phyloP scores from a whole-genome alignment of 371 early-diverging fungal species.

The Lichtheimia ramosa region DNA sequence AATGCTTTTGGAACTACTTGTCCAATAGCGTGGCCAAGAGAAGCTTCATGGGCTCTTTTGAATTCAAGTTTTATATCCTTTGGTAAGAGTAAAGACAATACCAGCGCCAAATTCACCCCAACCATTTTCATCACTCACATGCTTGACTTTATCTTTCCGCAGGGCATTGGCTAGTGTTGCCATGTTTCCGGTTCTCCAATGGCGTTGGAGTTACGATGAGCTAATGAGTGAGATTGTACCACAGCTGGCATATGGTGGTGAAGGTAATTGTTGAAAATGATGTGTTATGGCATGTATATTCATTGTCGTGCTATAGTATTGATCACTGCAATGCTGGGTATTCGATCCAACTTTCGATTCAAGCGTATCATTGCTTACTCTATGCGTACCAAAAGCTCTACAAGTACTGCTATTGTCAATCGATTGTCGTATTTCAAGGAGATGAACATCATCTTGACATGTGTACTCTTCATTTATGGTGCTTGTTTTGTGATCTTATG shows the following conservation, averaged over 20 bases:
- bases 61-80: constrained; percentile 35
- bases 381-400: neutral
- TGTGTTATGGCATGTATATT: no score
- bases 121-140: neutral
- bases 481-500: constrained; percentile 31
- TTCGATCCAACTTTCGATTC: constrained; percentile 45
- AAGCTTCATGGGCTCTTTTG: constrained; percentile 35
- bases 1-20: constrained; percentile 38
- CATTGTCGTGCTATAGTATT: constrained; percentile 20
- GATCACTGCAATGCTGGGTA: constrained; percentile 31
- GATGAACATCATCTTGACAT: constrained; percentile 43
- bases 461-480: constrained; percentile 29
- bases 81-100: constrained; percentile 19
- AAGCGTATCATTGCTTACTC: constrained; percentile 9
- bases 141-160: neutral
- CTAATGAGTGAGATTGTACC: constrained; percentile 37
- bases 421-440: constrained; percentile 48
- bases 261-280: constrained; percentile 24
- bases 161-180: constrained; percentile 44
- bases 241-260: constrained; percentile 41
- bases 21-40: constrained; percentile 26
- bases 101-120: neutral
- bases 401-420: constrained; percentile 4
- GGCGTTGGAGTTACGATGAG: constrained; percentile 30
- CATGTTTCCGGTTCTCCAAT: constrained; percentile 48